Evolutionary conservation across 768 basidiomycete species (phyloP), one percentile per base, ranked within the genome.

Genomic region (Arthromyces matolae): DNA sequence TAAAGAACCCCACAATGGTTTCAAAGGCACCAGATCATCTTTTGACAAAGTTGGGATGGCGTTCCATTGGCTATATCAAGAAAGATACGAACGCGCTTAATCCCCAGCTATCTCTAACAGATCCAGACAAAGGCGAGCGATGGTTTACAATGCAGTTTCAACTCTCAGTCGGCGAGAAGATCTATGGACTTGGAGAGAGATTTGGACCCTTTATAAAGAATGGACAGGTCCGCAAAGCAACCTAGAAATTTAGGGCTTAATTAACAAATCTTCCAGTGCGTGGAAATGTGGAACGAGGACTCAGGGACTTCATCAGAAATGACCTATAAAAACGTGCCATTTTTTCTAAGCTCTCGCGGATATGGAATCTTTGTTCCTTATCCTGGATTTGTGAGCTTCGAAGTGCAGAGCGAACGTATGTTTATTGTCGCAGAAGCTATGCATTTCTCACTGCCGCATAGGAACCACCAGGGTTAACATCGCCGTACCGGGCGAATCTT

Each of bases 131-230:
- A 38, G 56, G 63, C 18, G 56, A 60, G 27, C 52, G 59, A 27
- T 62, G 60, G 59, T 57, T 63, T 31, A 66, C 63, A n/a, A 72
- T 59, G 61, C 64, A 55, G 43, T 77, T 61, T 47, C 66, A 53
- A 61, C 65, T 66, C 20, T 62, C 61, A n/a, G 59, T 66, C 3
- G 73, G 71, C 2, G 75, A 77, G 57, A 67, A 62, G 45, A 71
- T 77, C 34, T 75, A 74, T 51, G 75, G 75, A 7, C 54, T 75
- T 2, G 75, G 75, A 18, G 75, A 77, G 55, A 58, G 71, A 34
- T 77, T 77, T 53, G 71, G 72, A 1, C 70, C 73, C 4, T 68
- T 77, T 36, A 55, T 74, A 45, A 77, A 76, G 64, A 76, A 75
- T 45, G 74, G 74, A 37, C 69, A 67, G 52, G 63, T 65, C 9